Base-by-base conservation (phyloP, 352 stramenopile genomes). In the Blastocystis sp. region DNA sequence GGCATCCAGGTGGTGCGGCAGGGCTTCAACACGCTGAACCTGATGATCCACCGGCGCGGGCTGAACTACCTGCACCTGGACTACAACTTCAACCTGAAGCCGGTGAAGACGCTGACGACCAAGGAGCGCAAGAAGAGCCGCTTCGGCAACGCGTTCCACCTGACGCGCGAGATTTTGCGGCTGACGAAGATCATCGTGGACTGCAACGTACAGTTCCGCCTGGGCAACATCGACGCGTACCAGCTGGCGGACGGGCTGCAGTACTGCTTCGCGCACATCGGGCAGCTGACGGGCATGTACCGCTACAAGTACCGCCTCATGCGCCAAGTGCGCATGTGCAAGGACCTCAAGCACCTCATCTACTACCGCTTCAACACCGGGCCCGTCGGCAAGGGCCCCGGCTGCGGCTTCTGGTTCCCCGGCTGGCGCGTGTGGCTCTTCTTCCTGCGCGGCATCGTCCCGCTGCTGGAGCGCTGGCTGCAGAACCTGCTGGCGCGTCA, bases 11-110 rank as follows among this genome's bases (percentile, higher is more conserved):
- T 99, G 4, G 98, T 96, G 90, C 93, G 96, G 38, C 97, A 99
- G 91, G 97, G 97, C 40, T 98, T 99, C 93, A 99, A 99, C 91
- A 98, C 99, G 94, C 92, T 99, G 43, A 99, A 99, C 90, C 90
- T 99, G 74, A 90, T 99, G 40, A 99, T 99, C 89, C 96, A 99
- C 89, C 93, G 97, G 67, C 99, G 99, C 90, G 98, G 98, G 89
- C 91, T 99, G 19, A 98, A 99, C 90, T 99, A 99, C 90, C 91
- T 99, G 52, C 97, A 99, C 91, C 92, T 99, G 88, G 97, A 99
- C 91, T 99, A 99, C 93, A 99, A 99, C 90, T 99, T 99, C 90
- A 99, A 99, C 91, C 90, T 99, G n/a, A 99, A 99, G 91, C 97
- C 97, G 2, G 98, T 98, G 91, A 99, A 99, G 92, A 99, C 97